Conservation (phyloP, 2,329 filamentous ascomycete genomes). For the Chrysoporthe cubensis region DNA sequence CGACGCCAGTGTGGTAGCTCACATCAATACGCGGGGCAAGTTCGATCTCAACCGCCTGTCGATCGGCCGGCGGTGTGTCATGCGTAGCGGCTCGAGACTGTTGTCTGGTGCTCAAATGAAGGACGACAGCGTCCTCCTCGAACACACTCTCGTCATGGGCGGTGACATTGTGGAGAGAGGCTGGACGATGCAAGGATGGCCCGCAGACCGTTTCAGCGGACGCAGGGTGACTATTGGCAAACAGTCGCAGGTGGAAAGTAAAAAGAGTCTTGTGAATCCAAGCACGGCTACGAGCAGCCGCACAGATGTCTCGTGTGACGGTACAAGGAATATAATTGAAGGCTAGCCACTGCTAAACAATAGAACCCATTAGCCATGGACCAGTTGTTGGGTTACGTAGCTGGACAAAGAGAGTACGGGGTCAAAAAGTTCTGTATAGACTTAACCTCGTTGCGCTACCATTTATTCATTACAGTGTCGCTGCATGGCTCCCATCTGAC, state of each 20-base stretch:
- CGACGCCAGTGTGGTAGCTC: slow-evolving; percentile 58
- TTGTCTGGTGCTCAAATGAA: slow-evolving; percentile 58
- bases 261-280: background rate
- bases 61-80: slow-evolving; percentile 55
- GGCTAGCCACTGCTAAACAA: background rate
- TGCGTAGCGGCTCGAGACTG: slow-evolving; percentile 55
- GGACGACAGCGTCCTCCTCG: slow-evolving; percentile 55
- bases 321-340: too few species aligned
- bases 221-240: slow-evolving; percentile 7
- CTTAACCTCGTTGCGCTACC: too few species aligned
- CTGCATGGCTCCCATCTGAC: too few species aligned
- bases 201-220: slow-evolving; percentile 47
- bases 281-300: background rate
- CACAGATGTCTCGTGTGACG: slow-evolving; percentile 1
- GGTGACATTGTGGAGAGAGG: slow-evolving; percentile 58
- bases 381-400: background rate
- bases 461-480: too few species aligned
- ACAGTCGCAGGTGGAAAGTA: background rate
- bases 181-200: slow-evolving; percentile 59
- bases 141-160: slow-evolving; percentile 61
- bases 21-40: slow-evolving; percentile 60
- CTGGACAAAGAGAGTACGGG: background rate
- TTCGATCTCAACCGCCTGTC: slow-evolving; percentile 57
- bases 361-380: background rate
- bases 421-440: too few species aligned